Evolutionary conservation across 306 rosid species (phyloP).

Genomic region (Begonia masoniana): DNA sequence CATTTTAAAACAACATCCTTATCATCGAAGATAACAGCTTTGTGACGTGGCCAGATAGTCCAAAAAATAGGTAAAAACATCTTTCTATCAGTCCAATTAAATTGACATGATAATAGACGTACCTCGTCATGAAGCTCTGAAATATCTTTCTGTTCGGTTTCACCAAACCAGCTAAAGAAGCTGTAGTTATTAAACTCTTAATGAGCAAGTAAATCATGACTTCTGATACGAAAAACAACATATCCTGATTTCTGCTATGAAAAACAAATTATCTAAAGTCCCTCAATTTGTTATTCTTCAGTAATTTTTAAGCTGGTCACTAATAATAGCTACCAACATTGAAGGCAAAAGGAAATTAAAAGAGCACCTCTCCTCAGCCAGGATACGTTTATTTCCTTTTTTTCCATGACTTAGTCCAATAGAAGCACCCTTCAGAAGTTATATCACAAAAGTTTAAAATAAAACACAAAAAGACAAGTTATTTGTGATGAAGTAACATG

Average conservation of each 20-base stretch:
- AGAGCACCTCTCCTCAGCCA: conserved; percentile 35
- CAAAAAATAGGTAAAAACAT: too few relatives aligned
- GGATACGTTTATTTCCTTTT: conserved; percentile 43
- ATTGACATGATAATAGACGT: background rate
- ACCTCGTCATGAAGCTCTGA: conserved; percentile 45
- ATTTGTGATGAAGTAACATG: background rate
- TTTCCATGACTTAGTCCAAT: conserved; percentile 38
- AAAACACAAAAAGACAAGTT: background rate
- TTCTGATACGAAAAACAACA: background rate
- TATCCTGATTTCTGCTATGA: background rate
- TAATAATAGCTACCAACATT: background rate
- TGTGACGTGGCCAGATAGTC: too few relatives aligned
- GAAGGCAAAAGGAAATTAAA: background rate
- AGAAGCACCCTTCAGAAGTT: conserved; percentile 30
- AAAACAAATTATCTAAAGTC: background rate
- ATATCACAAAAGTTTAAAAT: background rate
- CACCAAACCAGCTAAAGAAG: conserved; percentile 62
- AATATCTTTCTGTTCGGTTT: conserved; percentile 35
- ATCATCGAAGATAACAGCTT: too few relatives aligned
- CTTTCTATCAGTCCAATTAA: background rate
- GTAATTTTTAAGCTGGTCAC: background rate
- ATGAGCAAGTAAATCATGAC: too few relatives aligned
- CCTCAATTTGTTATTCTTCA: background rate
- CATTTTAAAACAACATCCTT: background rate
- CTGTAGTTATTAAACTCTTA: conserved; percentile 19